Evolutionary conservation across 163 green algal species (phyloP), one percentile per base, ranked within the genome.

Genomic region (Scenedesmus sp.): DNA sequence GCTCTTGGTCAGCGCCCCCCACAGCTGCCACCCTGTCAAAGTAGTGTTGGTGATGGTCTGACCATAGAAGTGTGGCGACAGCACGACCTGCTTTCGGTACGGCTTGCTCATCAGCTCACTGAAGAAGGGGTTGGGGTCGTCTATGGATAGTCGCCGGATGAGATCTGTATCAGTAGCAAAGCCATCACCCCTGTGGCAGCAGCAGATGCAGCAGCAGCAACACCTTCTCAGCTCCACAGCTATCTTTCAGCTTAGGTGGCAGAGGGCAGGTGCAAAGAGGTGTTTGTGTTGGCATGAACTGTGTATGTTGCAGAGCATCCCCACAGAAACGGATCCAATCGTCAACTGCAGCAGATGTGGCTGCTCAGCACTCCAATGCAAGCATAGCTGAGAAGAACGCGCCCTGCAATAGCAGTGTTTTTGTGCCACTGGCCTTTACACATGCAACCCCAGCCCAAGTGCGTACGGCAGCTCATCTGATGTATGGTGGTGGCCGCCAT

Each of bases 31-130:
- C 3, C 33, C 85, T 24, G 56, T 40, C 20, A 83, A 0, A 24
- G 30, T 73, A 49, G 40, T 70, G 59, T 86, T 81, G 24, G 90
- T 89, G 44, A 93, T 59, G 37, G 22, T 84, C 16, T 46, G 56
- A 30, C 78, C 78, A 43, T 93, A 93, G 15, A 93, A 46, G 79
- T 93, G 90, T 44, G 90, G 90, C 70, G 90, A 81, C 85, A 93
- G 65, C 43, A 91, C 86, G 22, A 86, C 73, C 73, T 80, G 86
- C 46, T 87, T 81, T 20, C 44, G 35, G 80, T 91, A 91, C 22
- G 59, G 37, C 42, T 91, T 91, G 33, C 26, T 24, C 56, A 81
- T 37, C n/a, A 91, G 79, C 24, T 88, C n/a, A 4, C 10, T 22
- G 24, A 91, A 91, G 79, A 91, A 91, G 24, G 53, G 53, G 37